phyloP scores from a whole-genome alignment of 768 basidiomycete species.

The Lactarius indigo region DNA sequence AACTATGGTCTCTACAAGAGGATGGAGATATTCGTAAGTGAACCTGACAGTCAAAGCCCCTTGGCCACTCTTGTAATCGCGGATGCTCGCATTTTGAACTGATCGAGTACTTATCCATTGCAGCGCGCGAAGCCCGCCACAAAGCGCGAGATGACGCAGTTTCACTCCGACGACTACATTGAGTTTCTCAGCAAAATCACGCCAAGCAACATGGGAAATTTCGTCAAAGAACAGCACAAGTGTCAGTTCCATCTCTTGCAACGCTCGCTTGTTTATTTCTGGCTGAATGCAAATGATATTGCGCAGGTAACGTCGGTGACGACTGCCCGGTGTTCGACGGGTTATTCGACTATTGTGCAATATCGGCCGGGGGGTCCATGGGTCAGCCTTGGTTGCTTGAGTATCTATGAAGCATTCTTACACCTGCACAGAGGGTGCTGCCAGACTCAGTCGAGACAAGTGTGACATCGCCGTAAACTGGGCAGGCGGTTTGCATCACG shows the following conservation, averaged over 20 bases:
- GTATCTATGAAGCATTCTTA: neutral
- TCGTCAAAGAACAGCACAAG: slow-evolving; percentile 92
- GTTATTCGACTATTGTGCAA: slow-evolving; percentile 97
- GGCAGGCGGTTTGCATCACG: slow-evolving; percentile 98
- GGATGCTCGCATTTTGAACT: neutral
- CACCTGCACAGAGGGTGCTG: slow-evolving; percentile 79
- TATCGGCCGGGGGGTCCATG: slow-evolving; percentile 99
- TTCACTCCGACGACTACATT: slow-evolving; percentile 98
- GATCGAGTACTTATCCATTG: slow-evolving; percentile 5
- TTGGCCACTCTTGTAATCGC: too few species aligned
- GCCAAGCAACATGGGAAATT: slow-evolving; percentile 92
- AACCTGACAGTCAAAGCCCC: neutral
- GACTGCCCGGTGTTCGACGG: slow-evolving; percentile 99
- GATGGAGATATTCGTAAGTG: slow-evolving; percentile 98
- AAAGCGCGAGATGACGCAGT: slow-evolving; percentile 99
- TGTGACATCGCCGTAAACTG: slow-evolving; percentile 99
- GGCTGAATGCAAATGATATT: neutral
- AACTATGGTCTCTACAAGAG: slow-evolving; percentile 99
- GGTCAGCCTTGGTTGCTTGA: slow-evolving; percentile 51
- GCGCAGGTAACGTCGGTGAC: slow-evolving; percentile 91
- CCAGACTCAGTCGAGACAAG: slow-evolving; percentile 90
- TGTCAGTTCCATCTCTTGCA: slow-evolving; percentile 48
- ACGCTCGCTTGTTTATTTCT: neutral
- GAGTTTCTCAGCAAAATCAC: slow-evolving; percentile 94
- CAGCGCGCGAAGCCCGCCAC: slow-evolving; percentile 99